A percentile compares a stretch with the other conserved stretches of the same genome.
Evolutionary conservation across 768 basidiomycete species (phyloP).

Genomic region (Mycena rosella): DNA sequence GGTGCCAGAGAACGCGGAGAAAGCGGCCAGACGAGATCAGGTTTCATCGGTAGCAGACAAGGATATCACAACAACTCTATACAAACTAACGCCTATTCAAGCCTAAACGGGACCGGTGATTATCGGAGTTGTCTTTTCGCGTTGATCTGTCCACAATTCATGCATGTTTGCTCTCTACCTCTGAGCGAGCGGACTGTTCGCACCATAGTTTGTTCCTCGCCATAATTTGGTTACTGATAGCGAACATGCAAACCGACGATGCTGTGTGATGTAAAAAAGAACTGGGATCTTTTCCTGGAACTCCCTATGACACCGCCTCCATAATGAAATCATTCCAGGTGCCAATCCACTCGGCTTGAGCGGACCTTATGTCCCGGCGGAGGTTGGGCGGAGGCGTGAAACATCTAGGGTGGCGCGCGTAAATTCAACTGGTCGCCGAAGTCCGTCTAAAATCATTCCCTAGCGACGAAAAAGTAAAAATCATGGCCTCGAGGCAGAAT

Average conservation of each 20-base stretch:
- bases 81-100: neutral
- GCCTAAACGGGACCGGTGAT: neutral
- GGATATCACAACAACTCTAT: neutral
- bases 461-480: neutral
- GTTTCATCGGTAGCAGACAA: slow-evolving; percentile 16
- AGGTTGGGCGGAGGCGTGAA: slow-evolving; percentile 9
- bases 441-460: neutral
- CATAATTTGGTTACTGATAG: neutral
- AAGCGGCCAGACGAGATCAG: neutral
- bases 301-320: neutral
- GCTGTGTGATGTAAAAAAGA: slow-evolving; percentile 13
- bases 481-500: slow-evolving; percentile 29
- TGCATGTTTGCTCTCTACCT: neutral
- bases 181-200: too few relatives aligned
- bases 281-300: neutral
- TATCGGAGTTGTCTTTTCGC: neutral
- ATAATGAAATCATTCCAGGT: neutral
- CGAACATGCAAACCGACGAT: neutral
- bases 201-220: too few relatives aligned
- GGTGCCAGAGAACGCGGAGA: neutral
- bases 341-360: neutral
- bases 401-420: slow-evolving; percentile 2
- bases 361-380: neutral
- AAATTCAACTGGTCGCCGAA: neutral
- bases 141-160: too few relatives aligned